Evolutionary conservation across 306 rosid genomes (phyloP), one percentile per base, ranked within the genome.

Genomic region (Sechiopsis laciniata): DNA sequence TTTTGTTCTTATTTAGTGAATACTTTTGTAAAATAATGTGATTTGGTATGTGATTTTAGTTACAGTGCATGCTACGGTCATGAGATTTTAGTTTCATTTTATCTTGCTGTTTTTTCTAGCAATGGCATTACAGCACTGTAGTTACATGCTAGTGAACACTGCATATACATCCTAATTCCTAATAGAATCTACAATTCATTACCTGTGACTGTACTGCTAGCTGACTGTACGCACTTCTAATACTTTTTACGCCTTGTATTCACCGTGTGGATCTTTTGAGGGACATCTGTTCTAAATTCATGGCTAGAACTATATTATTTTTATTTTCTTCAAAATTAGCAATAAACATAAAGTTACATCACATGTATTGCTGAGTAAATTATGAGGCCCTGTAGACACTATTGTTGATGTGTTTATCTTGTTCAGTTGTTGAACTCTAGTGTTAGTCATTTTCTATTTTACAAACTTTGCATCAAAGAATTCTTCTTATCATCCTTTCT

Each of bases 341-440:
- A 65, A 48, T 48, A 50, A 45, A 45, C 12, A 64, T 64, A 37
- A 10, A 65, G 3, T 65, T 64, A n/a, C 71, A 16, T 65, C 40
- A n/a, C 71, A 16, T 65, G n/a, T 45, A 66, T 37, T 10, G n/a
- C 16, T 19, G 53, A 40, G 54, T 42, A n/a, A 46, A 42, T 45
- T 66, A 45, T 66, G 32, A 10, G 32, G 32, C 15, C 7, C 53
- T 10, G 9, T 40, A 42, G 71, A 9, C 55, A 5, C 48, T 11
- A 19, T 24, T 20, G 17, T 45, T 46, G 32, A 6, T 20, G 72
- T 2, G 6, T 45, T 19, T 45, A 20, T 13, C 6, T 46, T 67
- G 32, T 12, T 2, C 46, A 67, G 12, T 10, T 46, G 37, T 66
- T 66, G 72, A 46, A 67, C 72, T 11, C 37, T 21, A 45, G 6